Conservation (phyloP, 2,329 filamentous ascomycete genomes). For the Coniella lustricola region DNA sequence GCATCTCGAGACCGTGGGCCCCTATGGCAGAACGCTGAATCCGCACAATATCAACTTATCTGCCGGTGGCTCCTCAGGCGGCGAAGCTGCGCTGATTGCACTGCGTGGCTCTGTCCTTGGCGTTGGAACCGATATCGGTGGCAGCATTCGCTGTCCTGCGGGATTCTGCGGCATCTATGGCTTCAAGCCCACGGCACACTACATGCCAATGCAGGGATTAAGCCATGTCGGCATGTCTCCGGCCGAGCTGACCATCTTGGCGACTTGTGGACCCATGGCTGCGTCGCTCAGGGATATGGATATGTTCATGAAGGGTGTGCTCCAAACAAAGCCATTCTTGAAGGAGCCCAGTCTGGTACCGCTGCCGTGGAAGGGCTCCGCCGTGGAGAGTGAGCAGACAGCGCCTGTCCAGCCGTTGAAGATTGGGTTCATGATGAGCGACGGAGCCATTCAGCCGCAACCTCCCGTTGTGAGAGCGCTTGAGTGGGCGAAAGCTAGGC, state of each 20-base stretch:
- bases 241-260: slow-evolving; percentile 29
- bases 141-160: slow-evolving; percentile 32
- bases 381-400: slow-evolving; percentile 13
- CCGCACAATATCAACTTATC: slow-evolving; percentile 54
- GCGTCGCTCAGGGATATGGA: slow-evolving; percentile 28
- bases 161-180: slow-evolving; percentile 28
- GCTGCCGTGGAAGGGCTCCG: slow-evolving; percentile 22
- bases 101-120: slow-evolving; percentile 35
- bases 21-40: slow-evolving; percentile 57
- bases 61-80: slow-evolving; percentile 59
- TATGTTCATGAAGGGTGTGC: slow-evolving; percentile 24
- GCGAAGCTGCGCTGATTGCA: slow-evolving; percentile 37
- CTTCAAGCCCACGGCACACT: slow-evolving; percentile 20
- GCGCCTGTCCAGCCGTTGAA: slow-evolving; percentile 22
- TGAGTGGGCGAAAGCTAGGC: slow-evolving; percentile 25
- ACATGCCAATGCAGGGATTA: slow-evolving; percentile 23
- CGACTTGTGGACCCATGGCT: slow-evolving; percentile 29
- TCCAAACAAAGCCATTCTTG: slow-evolving; percentile 22
- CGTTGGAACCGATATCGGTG: slow-evolving; percentile 36
- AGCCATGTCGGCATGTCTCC: slow-evolving; percentile 17
- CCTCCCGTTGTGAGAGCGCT: slow-evolving; percentile 30
- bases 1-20: slow-evolving; percentile 51
- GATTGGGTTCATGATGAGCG: slow-evolving; percentile 36
- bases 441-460: slow-evolving; percentile 31
- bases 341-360: slow-evolving; percentile 24